Base-by-base conservation (phyloP, 2,329 filamentous ascomycete genomes). In the Colletotrichum chlorophyti region DNA sequence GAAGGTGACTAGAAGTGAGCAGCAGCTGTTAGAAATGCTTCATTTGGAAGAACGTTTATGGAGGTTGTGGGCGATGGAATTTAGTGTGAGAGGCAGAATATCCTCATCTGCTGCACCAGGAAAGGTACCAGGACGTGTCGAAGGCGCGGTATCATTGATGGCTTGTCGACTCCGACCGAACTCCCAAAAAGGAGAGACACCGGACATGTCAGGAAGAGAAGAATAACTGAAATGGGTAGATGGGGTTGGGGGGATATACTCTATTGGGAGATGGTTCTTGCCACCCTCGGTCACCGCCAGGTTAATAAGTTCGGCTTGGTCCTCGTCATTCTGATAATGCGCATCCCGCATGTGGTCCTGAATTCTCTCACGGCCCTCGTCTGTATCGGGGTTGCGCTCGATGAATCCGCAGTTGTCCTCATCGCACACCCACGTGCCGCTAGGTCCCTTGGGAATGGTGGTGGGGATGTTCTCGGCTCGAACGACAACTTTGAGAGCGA, bases 361-460 rank as follows among this genome's bases (percentile, higher is more conserved):
- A 41, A 91, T 88, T 9, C 83, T 72, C 5, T 77, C 73, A 58
- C 84, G 80, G 21, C 83, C 83, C 0, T 80, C 76, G 3, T 80
- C 72, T 37, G 82, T 78, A 40, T 85, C 81, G n/a, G 84, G 85
- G 3, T 80, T 81, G 60, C 87, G 86, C 10, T 91, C 84, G 35
- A 87, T 79, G 64, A 86, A 86, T 32, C 74, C 74, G 66, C 89
- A 92, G 21, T 82, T 86, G 10, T 85, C 83, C 60, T 88, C 79
- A 5, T 82, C 81, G 65, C 89, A 92, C 1, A 75, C 76, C 88
- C 89, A 92, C 0, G 85, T 85, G 50, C 87, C 83, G 58, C 85
- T 79, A 0, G 85, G 83, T 0, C 84, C 86, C 29, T 79, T 76
- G 0, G 84, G 78, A 3, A 69, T 72, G 7, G 75, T 73, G 4